A percentile compares a stretch with the other conserved stretches of the same genome.
Conservation (phyloP, 805 yeast species). For the Kluyveromyces wickerhamii region DNA sequence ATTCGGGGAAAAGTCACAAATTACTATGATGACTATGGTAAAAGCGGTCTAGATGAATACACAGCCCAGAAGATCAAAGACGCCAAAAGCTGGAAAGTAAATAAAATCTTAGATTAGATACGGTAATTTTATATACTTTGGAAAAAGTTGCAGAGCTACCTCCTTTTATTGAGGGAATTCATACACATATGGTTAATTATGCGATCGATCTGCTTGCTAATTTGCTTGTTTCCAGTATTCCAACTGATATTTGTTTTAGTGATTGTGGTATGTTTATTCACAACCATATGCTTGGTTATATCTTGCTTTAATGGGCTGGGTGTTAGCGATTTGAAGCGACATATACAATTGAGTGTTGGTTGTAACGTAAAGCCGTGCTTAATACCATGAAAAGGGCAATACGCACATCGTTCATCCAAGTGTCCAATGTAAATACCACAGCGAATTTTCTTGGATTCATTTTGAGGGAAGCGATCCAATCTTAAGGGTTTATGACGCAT, state of each 20-base stretch:
- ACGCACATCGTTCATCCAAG: constrained; percentile 14
- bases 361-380: constrained; percentile 13
- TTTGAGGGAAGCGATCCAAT: constrained; percentile 1
- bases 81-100: constrained; percentile 25
- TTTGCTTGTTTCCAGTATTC: not conserved
- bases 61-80: constrained; percentile 15
- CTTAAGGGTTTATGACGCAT: constrained; percentile 4
- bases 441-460: constrained; percentile 9
- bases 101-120: too few relatives aligned
- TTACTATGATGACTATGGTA: not conserved
- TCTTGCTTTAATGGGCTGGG: constrained; percentile 17
- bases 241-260: not conserved
- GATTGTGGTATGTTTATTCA: not conserved
- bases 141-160: too few relatives aligned
- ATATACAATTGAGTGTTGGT: constrained; percentile 13
- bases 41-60: constrained; percentile 5
- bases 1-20: not conserved
- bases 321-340: constrained; percentile 11
- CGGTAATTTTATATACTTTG: too few relatives aligned
- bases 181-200: not conserved
- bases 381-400: constrained; percentile 16
- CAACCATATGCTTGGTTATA: constrained; percentile 3
- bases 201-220: constrained; percentile 1
- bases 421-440: constrained; percentile 16
- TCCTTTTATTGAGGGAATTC: not conserved